Evolutionary conservation across 192 early-diverging fungal species (phyloP), one percentile per base, ranked within the genome.

Genomic region (Podila epigama): DNA sequence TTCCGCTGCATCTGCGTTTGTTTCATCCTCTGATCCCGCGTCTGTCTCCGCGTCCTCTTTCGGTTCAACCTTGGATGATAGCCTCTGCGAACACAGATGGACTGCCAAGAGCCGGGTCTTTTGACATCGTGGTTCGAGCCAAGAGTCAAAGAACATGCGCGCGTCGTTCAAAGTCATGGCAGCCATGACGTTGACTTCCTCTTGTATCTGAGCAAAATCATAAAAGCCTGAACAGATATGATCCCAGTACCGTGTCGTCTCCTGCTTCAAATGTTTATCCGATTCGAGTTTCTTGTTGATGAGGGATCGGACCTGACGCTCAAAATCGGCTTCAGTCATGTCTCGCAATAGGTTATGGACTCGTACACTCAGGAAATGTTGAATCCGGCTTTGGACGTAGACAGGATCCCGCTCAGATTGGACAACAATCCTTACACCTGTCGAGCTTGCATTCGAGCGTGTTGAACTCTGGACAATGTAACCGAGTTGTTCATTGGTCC

Each of bases 401-500:
- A 84, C 61, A 0, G 97, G 91, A 42, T 91, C 91, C 1, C 83
- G 67, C 69, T 95, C 95, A 67, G 92, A 93, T 70, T 98, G 96
- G 32, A 98, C 84, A 16, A 94, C 80, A 34, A 97, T 63, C 7
- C 89, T 75, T 58, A 94, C 81, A 12, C 89, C 87, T 59, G 91
- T 85, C 31, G 82, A 79, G 3, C 89, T 88, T 36, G 86, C 82
- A 40, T 79, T 72, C 69, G 81, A 85, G 40, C 81, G 81, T 15
- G 81, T 48, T 18, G 80, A 83, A 62, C 86, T 84, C 50, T 79
- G 80, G 7, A 92, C 87, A 25, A 89, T 79, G 68, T 92, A 92
- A 2, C 93, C 93, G 11, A 93, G 78, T 63, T 92, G 88, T 69
- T 92, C 91, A 57, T 93, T 92, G 18, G 96, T 98, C 13, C 97